phyloP scores from a whole-genome alignment of 2,329 filamentous ascomycete species.

The Aspergillus persii region DNA sequence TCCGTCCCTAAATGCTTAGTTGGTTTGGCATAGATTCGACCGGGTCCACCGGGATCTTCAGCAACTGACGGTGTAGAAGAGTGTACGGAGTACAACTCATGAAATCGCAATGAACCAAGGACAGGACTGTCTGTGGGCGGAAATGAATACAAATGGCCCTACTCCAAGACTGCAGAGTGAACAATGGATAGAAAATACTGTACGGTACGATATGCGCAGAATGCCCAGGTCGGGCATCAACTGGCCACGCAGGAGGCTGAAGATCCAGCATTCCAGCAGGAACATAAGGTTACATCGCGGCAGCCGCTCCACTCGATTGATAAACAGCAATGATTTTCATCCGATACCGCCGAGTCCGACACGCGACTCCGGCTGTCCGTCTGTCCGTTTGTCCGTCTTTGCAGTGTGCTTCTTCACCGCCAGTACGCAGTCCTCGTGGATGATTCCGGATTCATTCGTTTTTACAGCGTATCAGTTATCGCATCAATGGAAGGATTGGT shows the following conservation, averaged over 20 bases:
- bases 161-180: too few relatives aligned
- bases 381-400: neutral
- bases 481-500: neutral
- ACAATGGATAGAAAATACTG: too few relatives aligned
- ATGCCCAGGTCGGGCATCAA: too few relatives aligned
- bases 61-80: neutral
- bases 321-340: slow-evolving; percentile 1
- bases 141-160: too few relatives aligned
- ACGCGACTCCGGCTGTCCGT: neutral
- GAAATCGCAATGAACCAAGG: too few relatives aligned
- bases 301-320: neutral
- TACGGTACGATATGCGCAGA: too few relatives aligned
- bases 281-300: neutral
- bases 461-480: neutral
- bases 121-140: too few relatives aligned
- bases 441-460: neutral
- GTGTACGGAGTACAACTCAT: too few relatives aligned
- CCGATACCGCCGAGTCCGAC: neutral
- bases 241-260: too few relatives aligned
- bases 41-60: neutral
- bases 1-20: neutral
- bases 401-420: neutral
- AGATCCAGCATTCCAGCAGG: neutral
- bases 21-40: neutral
- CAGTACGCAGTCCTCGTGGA: neutral